These are phyloP conservation scores for Trametes gibbosa DNA, from an alignment of 768 basidiomycete genomes.

Conservation along the genomic window DNA sequence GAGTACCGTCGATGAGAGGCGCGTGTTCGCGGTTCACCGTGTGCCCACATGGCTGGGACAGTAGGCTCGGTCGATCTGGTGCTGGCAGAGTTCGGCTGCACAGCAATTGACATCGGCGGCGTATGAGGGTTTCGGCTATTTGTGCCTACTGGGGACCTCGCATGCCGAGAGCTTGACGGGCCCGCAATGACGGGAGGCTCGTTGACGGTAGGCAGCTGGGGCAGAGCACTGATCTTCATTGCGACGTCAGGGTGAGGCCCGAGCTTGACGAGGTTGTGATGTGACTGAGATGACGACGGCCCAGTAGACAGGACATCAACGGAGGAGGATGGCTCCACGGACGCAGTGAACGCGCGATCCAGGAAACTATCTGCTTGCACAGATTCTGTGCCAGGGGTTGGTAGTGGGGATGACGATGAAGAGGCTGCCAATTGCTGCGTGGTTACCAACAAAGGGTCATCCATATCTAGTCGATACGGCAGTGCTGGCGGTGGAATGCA, in stretches of 20 bases:
- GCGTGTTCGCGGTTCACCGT: background rate
- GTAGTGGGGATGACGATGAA: background rate
- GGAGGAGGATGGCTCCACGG: conserved; percentile 21
- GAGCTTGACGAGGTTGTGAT: conserved; percentile 20
- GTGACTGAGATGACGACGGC: conserved; percentile 24
- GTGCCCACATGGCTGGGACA: background rate
- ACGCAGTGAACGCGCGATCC: conserved; percentile 21
- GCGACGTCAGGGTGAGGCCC: conserved; percentile 7
- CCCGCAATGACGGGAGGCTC: background rate
- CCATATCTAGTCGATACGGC: background rate
- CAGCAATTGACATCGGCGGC: background rate
- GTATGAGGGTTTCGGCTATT: background rate
- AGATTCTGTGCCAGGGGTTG: conserved; percentile 5
- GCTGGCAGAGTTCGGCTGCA: background rate
- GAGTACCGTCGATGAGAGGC: conserved; percentile 4
- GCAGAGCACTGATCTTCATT: background rate
- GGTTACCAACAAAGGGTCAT: too few species aligned
- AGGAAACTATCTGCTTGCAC: conserved; percentile 25
- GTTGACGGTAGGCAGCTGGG: conserved; percentile 1
- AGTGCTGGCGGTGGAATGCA: background rate
- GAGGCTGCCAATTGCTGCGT: background rate
- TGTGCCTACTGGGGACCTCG: background rate
- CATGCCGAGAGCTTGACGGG: background rate
- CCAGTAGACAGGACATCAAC: conserved; percentile 10
- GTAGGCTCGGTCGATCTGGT: background rate